A percentile compares a stretch with the other conserved stretches of the same genome.
phyloP scores from a whole-genome alignment of 78 protist species.

The Dictyostelium firmibasis region DNA sequence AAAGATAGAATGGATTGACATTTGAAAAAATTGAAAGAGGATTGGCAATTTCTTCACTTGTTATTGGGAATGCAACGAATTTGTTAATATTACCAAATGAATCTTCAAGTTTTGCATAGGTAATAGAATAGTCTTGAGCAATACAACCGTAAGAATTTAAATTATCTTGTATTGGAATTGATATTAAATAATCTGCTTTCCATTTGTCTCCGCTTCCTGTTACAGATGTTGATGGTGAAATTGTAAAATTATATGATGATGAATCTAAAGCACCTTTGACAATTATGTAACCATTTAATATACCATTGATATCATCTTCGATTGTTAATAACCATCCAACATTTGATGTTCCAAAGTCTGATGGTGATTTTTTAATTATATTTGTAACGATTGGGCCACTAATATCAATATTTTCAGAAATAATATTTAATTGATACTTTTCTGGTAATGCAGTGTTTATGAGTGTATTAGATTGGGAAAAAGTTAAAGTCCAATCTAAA shows the following conservation, averaged over 20 bases:
- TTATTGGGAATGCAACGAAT: too few species aligned
- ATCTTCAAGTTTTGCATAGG: background rate
- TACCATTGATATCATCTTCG: conserved; percentile 6
- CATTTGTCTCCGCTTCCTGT: background rate
- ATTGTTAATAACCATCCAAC: background rate
- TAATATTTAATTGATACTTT: background rate
- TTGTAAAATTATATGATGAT: background rate
- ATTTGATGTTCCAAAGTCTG: background rate
- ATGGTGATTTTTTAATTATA: background rate
- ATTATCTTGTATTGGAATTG: background rate
- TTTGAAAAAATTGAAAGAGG: background rate
- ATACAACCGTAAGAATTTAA: background rate
- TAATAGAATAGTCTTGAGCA: background rate
- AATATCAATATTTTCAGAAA: background rate
- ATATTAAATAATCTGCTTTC: background rate
- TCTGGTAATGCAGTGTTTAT: background rate
- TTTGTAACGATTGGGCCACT: background rate
- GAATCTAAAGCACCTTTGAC: background rate
- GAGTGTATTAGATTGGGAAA: background rate
- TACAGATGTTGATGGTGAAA: background rate
- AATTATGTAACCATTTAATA: background rate
- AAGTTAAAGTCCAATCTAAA: background rate
- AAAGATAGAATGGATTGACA: background rate
- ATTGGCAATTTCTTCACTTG: background rate
- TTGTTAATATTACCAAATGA: background rate